Evolutionary conservation across 2,329 filamentous ascomycete species (phyloP), one percentile per base, ranked within the genome.

Genomic region (Plectosphaerella sp.): DNA sequence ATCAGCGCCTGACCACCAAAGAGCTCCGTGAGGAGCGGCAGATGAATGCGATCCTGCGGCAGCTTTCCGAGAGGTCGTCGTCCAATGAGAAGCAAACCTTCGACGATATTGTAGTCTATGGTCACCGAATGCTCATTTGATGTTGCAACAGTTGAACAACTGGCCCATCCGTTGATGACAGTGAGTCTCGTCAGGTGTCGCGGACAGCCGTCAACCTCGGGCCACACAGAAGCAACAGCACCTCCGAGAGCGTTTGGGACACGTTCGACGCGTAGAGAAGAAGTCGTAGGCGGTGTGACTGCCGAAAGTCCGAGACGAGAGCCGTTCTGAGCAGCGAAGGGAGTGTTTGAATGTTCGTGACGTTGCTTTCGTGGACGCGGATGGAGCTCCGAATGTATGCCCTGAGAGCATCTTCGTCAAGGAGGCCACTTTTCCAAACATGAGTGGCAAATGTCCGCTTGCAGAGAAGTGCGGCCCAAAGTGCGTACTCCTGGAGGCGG

Each of bases 401-500:
- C 25, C 60, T 51, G 16, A 64, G 54, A 2, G 55, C 52, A 1
- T 51, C 46, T 1, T 25, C 37, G 3, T 58, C 50, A 14, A 62
- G 22, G 2, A 25, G 3, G 28, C 8, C 45, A 6, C 28, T 15
- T n/a, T 52, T 51, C 12, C 16, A 47, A 9, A 24, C 39, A n/a
- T 57, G 53, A 1, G 59, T 53, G 1, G 56, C 54, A 47, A 69
- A 73, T 1, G 70, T 74, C 15, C 64, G 63, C 8, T 72, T 71
- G 48, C 82, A 86, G 0, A 87, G 66, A 1, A 88, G 54, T 0
- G 83, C 76, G 0, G 82, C 76, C 64, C 75, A 76, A 0, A 87
- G 70, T 0, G 72, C 72, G 54, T 79, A 83, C 0, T 59, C 56
- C 3, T 74, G 69, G 6, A 66, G 64, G 24, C 68, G 70, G 16